phyloP scores from a whole-genome alignment of 805 yeast genomes.

The Candida ipomoeae region DNA sequence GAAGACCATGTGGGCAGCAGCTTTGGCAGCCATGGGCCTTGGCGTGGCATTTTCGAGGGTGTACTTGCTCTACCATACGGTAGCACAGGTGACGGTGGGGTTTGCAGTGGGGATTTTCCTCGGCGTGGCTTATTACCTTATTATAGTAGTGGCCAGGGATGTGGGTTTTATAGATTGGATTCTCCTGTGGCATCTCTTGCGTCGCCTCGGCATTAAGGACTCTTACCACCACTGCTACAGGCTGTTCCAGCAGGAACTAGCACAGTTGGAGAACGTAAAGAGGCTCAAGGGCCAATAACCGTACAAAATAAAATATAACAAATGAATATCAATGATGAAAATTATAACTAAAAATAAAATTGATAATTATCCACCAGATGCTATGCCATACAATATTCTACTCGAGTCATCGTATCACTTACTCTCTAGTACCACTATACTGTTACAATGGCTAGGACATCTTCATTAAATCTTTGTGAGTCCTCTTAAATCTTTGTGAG shows the following conservation, averaged over 20 bases:
- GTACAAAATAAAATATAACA: too few relatives aligned
- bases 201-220: conserved; percentile 55
- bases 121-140: conserved; percentile 56
- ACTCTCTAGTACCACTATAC: too few relatives aligned
- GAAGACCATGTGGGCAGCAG: conserved; percentile 19
- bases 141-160: conserved; percentile 54
- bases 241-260: conserved; percentile 44
- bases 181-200: conserved; percentile 52
- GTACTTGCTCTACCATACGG: conserved; percentile 72
- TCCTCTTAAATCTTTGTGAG: too few relatives aligned
- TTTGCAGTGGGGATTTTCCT: conserved; percentile 53
- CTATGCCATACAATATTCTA: too few relatives aligned
- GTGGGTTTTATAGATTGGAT: conserved; percentile 66
- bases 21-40: conserved; percentile 25
- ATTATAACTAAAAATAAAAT: too few relatives aligned
- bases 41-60: conserved; percentile 68
- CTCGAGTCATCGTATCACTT: too few relatives aligned
- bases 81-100: conserved; percentile 73
- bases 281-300: neutral
- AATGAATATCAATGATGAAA: too few relatives aligned
- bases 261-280: neutral
- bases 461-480: too few relatives aligned
- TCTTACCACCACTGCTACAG: conserved; percentile 48
- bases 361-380: too few relatives aligned
- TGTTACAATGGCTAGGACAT: too few relatives aligned